Evolutionary conservation across 257 asterid species (phyloP).

Genomic region (Petunia secreta): DNA sequence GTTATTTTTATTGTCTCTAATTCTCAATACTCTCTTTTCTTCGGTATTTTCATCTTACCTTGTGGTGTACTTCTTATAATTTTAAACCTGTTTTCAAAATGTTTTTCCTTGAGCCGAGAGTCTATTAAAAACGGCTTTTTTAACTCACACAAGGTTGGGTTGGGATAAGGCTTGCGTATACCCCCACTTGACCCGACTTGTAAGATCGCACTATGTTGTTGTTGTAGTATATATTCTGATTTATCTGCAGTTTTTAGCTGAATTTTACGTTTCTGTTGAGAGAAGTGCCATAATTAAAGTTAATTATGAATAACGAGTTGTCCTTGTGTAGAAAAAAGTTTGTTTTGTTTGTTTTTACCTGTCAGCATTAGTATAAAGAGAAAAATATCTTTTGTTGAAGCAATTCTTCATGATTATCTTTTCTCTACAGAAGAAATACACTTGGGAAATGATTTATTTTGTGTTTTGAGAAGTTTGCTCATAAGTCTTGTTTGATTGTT

Average conservation of each 20-base stretch:
- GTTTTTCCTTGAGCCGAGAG: no score
- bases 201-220: background rate
- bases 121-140: no score
- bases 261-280: background rate
- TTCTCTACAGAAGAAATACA: background rate
- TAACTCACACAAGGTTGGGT: no score
- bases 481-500: background rate
- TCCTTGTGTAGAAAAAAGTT: background rate
- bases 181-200: no score
- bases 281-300: background rate
- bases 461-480: background rate
- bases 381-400: background rate
- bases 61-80: no score
- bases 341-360: background rate
- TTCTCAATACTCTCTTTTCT: background rate
- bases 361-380: background rate
- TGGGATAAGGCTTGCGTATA: no score
- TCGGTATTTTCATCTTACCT: no score
- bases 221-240: background rate
- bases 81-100: no score
- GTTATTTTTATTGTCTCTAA: background rate
- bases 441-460: background rate
- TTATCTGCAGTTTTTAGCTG: background rate
- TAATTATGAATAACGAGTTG: background rate
- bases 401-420: background rate